Evolutionary conservation across 352 stramenopile species (phyloP).

Genomic region (Sclerospora graminicola): DNA sequence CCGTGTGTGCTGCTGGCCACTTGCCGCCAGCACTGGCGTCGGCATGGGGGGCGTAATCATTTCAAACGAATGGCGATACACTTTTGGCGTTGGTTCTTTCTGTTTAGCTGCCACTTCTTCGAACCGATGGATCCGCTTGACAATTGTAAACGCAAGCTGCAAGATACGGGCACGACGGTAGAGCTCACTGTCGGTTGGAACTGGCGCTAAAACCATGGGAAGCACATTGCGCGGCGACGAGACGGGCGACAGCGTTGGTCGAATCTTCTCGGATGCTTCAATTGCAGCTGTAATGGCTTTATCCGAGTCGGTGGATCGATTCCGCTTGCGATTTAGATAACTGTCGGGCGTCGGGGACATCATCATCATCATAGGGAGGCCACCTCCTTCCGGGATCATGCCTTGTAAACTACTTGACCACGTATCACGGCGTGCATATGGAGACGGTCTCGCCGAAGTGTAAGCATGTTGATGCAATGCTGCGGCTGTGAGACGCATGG

Average conservation of each 20-base stretch:
- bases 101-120: slow-evolving; percentile 38
- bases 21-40: slow-evolving; percentile 3
- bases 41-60: slow-evolving; percentile 37
- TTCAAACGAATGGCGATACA: slow-evolving; percentile 52
- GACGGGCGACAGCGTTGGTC: slow-evolving; percentile 18
- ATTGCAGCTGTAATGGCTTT: slow-evolving; percentile 41
- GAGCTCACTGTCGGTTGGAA: slow-evolving; percentile 30
- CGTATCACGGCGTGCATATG: slow-evolving; percentile 26
- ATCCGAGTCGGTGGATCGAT: slow-evolving; percentile 58
- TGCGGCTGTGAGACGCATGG: slow-evolving; percentile 20
- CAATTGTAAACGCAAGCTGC: slow-evolving; percentile 45
- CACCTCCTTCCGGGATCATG: slow-evolving; percentile 27
- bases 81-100: slow-evolving; percentile 16
- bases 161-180: slow-evolving; percentile 47
- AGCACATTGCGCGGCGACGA: slow-evolving; percentile 16
- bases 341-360: slow-evolving; percentile 27
- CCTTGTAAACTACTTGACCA: slow-evolving; percentile 23
- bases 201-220: slow-evolving; percentile 13
- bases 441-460: slow-evolving; percentile 29
- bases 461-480: slow-evolving; percentile 43
- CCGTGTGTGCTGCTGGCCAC: slow-evolving; percentile 1
- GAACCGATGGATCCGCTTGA: slow-evolving; percentile 50
- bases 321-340: slow-evolving; percentile 57
- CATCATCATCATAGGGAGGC: slow-evolving; percentile 27
- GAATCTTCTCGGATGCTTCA: slow-evolving; percentile 44